Conservation (phyloP, 805 yeast species). For the Hanseniaspora opuntiae region DNA sequence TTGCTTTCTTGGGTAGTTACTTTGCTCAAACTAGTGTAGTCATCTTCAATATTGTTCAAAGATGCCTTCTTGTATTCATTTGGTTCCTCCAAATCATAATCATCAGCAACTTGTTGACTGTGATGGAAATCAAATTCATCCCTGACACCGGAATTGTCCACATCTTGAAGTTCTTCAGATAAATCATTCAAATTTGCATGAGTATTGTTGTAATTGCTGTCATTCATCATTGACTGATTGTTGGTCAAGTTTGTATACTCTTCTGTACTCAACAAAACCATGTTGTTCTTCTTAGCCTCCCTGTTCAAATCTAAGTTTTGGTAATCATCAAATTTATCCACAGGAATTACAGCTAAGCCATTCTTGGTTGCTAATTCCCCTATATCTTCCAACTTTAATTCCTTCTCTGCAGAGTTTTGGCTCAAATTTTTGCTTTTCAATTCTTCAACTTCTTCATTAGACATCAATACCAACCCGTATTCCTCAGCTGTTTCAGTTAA, state of each 20-base stretch:
- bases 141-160: not conserved
- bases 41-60: not conserved
- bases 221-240: not conserved
- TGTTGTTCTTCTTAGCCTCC: slow-evolving; percentile 1
- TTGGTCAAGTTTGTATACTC: not conserved
- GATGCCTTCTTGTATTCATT: not conserved
- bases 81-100: not conserved
- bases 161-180: not conserved
- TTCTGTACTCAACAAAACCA: not conserved
- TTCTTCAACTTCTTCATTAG: slow-evolving; percentile 12
- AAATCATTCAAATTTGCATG: not conserved
- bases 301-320: not conserved
- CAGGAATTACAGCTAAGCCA: slow-evolving; percentile 11
- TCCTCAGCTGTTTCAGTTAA: slow-evolving; percentile 8
- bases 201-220: not conserved
- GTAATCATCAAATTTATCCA: slow-evolving; percentile 8
- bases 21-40: not conserved
- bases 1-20: not conserved
- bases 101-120: not conserved
- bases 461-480: slow-evolving; percentile 12
- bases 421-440: not conserved
- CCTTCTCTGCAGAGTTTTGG: slow-evolving; percentile 2
- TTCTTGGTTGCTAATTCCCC: not conserved
- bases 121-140: slow-evolving; percentile 11
- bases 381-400: slow-evolving; percentile 3